phyloP scores from a whole-genome alignment of 2,329 filamentous ascomycete species.

The Fusarium sacchari region DNA sequence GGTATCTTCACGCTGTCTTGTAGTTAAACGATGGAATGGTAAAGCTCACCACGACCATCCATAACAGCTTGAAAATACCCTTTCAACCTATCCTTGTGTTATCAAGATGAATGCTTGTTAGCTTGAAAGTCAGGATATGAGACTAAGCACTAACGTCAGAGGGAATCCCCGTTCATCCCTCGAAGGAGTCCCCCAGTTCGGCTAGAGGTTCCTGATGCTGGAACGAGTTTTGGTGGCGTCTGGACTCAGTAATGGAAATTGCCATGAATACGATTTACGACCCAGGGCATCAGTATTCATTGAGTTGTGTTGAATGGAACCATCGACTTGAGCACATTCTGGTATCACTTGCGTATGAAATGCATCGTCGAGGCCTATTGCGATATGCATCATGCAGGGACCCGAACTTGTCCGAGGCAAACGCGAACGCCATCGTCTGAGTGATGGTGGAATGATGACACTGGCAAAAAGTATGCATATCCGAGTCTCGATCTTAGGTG shows the following conservation, averaged over 20 bases:
- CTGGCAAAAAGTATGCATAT: not conserved
- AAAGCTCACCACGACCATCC: not conserved
- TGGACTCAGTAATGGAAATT: not conserved
- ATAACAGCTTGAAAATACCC: not conserved
- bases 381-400: slow-evolving; percentile 11
- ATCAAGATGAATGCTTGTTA: not conserved
- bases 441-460: not conserved
- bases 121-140: not conserved
- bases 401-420: slow-evolving; percentile 7
- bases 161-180: not conserved
- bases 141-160: not conserved
- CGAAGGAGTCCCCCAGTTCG: not conserved
- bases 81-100: not conserved
- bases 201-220: not conserved
- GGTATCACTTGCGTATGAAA: not conserved
- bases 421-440: not conserved
- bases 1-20: not conserved
- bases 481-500: not conserved
- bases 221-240: not conserved
- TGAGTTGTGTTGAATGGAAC: not conserved
- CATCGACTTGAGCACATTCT: not conserved
- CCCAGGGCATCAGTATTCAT: not conserved
- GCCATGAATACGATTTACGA: not conserved
- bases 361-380: not conserved
- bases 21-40: not conserved